These are phyloP conservation scores for Lodderomyces beijingensis DNA, from an alignment of 1,139 yeast genomes.

Conservation along the genomic window DNA sequence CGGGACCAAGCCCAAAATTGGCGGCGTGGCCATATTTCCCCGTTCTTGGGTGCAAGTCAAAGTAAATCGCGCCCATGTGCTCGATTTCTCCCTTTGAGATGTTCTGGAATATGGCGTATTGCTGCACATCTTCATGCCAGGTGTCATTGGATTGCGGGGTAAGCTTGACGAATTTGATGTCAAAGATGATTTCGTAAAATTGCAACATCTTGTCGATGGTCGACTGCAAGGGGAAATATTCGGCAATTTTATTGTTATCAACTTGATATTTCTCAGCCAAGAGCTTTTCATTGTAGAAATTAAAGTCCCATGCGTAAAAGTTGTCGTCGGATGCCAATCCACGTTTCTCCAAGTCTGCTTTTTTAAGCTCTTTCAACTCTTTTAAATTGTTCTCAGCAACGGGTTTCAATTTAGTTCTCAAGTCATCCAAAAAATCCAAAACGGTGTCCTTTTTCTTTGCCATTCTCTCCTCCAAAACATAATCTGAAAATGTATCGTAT, in stretches of 20 bases:
- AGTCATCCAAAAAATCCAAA: slow-evolving; percentile 54
- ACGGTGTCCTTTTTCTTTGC: slow-evolving; percentile 66
- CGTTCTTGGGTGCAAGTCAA: slow-evolving; percentile 80
- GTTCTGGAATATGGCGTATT: slow-evolving; percentile 67
- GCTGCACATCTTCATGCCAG: slow-evolving; percentile 81
- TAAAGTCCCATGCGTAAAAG: slow-evolving; percentile 71
- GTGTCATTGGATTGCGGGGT: slow-evolving; percentile 26
- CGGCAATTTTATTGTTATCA: slow-evolving; percentile 66
- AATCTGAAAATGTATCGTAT: slow-evolving; percentile 63
- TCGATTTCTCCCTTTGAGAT: slow-evolving; percentile 44
- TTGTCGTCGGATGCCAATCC: slow-evolving; percentile 37
- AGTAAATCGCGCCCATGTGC: slow-evolving; percentile 74
- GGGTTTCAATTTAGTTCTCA: slow-evolving; percentile 53
- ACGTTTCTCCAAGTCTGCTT: slow-evolving; percentile 42
- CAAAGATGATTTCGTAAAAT: slow-evolving; percentile 65
- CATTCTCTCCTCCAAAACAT: slow-evolving; percentile 71
- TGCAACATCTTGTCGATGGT: slow-evolving; percentile 66
- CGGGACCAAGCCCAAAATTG: slow-evolving; percentile 66
- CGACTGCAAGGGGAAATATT: slow-evolving; percentile 70
- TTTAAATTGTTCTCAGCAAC: slow-evolving; percentile 54
- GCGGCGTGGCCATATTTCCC: slow-evolving; percentile 90
- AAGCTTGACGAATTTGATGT: slow-evolving; percentile 58
- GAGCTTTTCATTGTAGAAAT: slow-evolving; percentile 59
- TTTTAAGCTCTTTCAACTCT: slow-evolving; percentile 48
- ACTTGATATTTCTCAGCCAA: slow-evolving; percentile 67